A percentile compares a stretch with the other conserved stretches of the same genome.
These are phyloP conservation scores for Casuarina glauca DNA, from an alignment of 306 rosid genomes.

Conservation along the genomic window DNA sequence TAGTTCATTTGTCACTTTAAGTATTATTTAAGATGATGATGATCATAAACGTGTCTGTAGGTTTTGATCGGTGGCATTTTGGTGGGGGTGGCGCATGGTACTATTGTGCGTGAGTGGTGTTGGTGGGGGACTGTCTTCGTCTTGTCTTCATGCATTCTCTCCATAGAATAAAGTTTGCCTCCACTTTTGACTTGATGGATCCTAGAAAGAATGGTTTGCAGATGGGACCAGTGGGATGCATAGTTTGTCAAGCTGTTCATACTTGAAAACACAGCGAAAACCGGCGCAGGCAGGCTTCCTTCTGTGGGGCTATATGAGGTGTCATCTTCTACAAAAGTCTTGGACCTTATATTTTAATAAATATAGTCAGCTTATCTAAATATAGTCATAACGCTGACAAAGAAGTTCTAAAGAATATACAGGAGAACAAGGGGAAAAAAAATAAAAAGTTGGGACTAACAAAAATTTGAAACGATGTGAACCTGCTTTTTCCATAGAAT, in stretches of 20 bases:
- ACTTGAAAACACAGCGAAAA: background rate
- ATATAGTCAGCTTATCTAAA: too few relatives aligned
- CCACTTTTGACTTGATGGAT: conserved; percentile 48
- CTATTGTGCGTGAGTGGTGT: conserved; percentile 20
- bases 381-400: too few relatives aligned
- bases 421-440: too few relatives aligned
- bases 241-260: conserved; percentile 20
- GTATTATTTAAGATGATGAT: background rate
- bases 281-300: too few relatives aligned
- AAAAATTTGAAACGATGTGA: too few relatives aligned
- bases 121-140: conserved; percentile 28
- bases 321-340: too few relatives aligned
- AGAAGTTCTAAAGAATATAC: too few relatives aligned
- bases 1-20: conserved; percentile 34
- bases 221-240: conserved; percentile 20
- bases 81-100: conserved; percentile 29
- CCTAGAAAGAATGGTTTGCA: conserved; percentile 8
- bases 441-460: too few relatives aligned
- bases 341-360: too few relatives aligned
- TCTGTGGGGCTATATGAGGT: too few relatives aligned
- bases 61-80: conserved; percentile 40
- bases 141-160: conserved; percentile 24
- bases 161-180: conserved; percentile 17
- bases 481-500: too few relatives aligned
- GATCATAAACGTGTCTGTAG: conserved; percentile 17